Base-by-base conservation (phyloP, 106 monocot species). In the Allium cepa region DNA sequence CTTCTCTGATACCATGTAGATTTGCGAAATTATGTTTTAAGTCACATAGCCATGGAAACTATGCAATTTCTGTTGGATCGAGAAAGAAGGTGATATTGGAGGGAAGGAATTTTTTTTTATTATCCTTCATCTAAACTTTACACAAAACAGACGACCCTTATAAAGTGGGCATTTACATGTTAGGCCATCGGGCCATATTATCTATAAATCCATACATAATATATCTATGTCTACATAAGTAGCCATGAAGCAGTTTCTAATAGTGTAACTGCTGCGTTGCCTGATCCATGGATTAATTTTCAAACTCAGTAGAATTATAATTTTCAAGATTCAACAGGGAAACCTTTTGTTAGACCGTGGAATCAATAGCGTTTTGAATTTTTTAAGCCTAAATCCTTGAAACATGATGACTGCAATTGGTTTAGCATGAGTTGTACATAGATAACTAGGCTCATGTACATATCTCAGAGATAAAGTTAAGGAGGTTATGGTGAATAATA, bases 201-300 rank as follows among this genome's bases (percentile, higher is more conserved):
- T n/a, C n/a, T n/a, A n/a, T n/a, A n/a, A n/a, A n/a, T n/a, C n/a
- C n/a, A n/a, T n/a, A n/a, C n/a, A n/a, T n/a, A n/a, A n/a, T n/a
- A n/a, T n/a, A n/a, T n/a, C n/a, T n/a, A n/a, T n/a, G n/a, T n/a
- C n/a, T n/a, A n/a, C n/a, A n/a, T n/a, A n/a, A n/a, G 53, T 47
- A 49, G 49, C 62, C 56, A 49, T 45, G 67, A 62, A 62, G 69
- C 56, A 56, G 47, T 52, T 60, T 26, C 45, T 17, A 4, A 47
- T 15, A 26, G 64, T 27, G 12, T 12, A 0, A 13, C 68, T 4
- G 10, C 80, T 9, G 8, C 65, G 3, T 57, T 75, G 26, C 28
- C 69, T 22, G 58, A 65, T 26, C 56, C 64, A 17, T 75, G 70
- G 70, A 53, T 80, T 59, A 80, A 71, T 53, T 64, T 69, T 55